These are phyloP conservation scores for Cyclotella choctawhatcheeana DNA, from an alignment of 108 stramenopile genomes.

Conservation along the genomic window DNA sequence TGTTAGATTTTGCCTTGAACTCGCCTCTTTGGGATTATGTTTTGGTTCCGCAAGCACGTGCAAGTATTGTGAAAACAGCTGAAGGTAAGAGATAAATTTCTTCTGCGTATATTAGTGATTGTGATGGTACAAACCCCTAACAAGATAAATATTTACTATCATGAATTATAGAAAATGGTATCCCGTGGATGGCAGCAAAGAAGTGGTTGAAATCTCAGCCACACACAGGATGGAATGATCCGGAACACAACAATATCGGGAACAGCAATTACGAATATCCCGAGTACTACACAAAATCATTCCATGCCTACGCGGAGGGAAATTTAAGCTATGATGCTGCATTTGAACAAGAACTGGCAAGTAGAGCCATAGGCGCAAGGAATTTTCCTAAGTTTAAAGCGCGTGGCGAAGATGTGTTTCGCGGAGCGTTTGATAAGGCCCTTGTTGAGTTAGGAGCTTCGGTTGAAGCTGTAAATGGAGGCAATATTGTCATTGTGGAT, in stretches of 20 bases:
- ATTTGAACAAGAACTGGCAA: conserved; percentile 79
- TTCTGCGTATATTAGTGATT: not conserved
- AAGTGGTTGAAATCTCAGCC: conserved; percentile 56
- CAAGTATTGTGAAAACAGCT: conserved; percentile 75
- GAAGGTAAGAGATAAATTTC: conserved; percentile 24
- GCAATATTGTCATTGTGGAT: conserved; percentile 56
- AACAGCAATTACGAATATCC: conserved; percentile 38
- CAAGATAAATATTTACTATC: not conserved
- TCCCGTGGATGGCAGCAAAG: conserved; percentile 63
- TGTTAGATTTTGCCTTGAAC: conserved; percentile 62
- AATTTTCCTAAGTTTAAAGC: conserved; percentile 76
- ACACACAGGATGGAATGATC: conserved; percentile 47
- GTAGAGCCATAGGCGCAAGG: conserved; percentile 71
- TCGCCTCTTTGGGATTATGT: conserved; percentile 80
- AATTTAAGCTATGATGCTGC: conserved; percentile 83
- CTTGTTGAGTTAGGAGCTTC: conserved; percentile 58
- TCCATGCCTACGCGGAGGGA: conserved; percentile 82
- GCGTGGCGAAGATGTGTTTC: conserved; percentile 79
- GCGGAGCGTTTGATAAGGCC: conserved; percentile 71
- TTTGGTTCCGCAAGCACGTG: conserved; percentile 77
- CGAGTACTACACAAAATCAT: conserved; percentile 58
- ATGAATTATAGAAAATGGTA: conserved; percentile 54
- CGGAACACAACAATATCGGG: conserved; percentile 10
- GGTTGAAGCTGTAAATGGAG: conserved; percentile 24
- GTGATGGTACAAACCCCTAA: not conserved